These are phyloP conservation scores for Vitis labrusca DNA, from an alignment of 164 flowering plant genomes.

Conservation along the genomic window DNA sequence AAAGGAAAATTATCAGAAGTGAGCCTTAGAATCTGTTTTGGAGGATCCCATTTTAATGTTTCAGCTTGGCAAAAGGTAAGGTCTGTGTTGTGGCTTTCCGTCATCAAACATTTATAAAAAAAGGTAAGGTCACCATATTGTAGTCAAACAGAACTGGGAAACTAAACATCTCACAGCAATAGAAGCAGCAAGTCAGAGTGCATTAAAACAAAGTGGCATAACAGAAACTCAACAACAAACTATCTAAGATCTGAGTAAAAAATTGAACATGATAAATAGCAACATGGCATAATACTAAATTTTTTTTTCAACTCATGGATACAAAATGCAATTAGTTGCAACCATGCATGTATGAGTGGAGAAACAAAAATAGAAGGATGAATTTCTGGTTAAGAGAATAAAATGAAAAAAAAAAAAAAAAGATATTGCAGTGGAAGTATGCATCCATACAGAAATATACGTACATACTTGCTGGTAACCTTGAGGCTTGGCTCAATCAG, in stretches of 20 bases:
- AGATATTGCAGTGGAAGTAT: no score
- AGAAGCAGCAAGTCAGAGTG: slow-evolving; percentile 2
- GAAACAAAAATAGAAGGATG: neutral
- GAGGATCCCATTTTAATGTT: slow-evolving; percentile 19
- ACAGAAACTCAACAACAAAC: neutral
- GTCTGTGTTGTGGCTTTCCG: slow-evolving; percentile 29
- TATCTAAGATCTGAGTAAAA: neutral
- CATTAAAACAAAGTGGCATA: neutral
- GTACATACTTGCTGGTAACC: no score
- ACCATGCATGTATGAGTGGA: neutral
- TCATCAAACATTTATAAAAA: slow-evolving; percentile 4
- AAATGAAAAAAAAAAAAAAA: neutral
- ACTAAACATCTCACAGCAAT: neutral
- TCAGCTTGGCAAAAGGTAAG: slow-evolving; percentile 33
- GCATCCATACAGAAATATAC: no score
- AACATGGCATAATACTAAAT: no score
- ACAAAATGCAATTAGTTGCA: neutral
- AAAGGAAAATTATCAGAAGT: slow-evolving; percentile 25
- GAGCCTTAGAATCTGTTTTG: slow-evolving; percentile 25
- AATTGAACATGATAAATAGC: neutral
- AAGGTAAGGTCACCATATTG: neutral
- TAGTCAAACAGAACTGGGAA: neutral
- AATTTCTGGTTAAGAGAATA: neutral
- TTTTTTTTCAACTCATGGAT: neutral
- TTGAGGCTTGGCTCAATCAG: no score